Conservation (phyloP, 164 flowering plant genomes). For the Magnolia sinica region DNA sequence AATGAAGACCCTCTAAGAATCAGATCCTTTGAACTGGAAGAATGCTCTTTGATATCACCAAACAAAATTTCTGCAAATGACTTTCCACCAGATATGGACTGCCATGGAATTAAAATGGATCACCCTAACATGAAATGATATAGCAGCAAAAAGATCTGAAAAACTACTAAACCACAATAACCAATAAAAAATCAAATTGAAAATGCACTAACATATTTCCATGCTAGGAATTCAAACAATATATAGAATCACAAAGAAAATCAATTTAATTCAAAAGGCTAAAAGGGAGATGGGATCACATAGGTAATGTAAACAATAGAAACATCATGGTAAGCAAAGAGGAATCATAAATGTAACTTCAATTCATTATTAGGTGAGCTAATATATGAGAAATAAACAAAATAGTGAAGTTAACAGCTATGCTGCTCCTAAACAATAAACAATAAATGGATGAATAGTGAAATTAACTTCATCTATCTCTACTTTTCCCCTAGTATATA, state of each 20-base stretch:
- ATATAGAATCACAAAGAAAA: neutral
- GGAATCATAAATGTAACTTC: neutral
- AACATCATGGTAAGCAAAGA: too few species aligned
- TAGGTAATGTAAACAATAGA: too few species aligned
- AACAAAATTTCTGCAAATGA: constrained; percentile 89
- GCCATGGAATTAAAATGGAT: constrained; percentile 16
- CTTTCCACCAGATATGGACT: constrained; percentile 94
- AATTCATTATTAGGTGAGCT: neutral
- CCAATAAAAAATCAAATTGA: neutral
- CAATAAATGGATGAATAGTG: too few species aligned
- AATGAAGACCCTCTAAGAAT: constrained; percentile 70
- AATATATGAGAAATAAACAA: neutral
- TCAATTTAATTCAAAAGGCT: neutral
- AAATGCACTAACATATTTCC: neutral
- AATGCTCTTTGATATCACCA: constrained; percentile 42
- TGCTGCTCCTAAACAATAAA: too few species aligned
- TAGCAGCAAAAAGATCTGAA: neutral
- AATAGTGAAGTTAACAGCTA: neutral
- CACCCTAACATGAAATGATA: neutral
- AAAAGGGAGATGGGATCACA: neutral
- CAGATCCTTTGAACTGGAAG: constrained; percentile 30
- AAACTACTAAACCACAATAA: neutral
- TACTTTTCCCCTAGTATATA: too few species aligned
- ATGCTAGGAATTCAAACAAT: neutral
- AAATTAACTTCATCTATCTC: too few species aligned